Evolutionary conservation across 768 basidiomycete genomes (phyloP).

Genomic region (Agaricus bisporus): DNA sequence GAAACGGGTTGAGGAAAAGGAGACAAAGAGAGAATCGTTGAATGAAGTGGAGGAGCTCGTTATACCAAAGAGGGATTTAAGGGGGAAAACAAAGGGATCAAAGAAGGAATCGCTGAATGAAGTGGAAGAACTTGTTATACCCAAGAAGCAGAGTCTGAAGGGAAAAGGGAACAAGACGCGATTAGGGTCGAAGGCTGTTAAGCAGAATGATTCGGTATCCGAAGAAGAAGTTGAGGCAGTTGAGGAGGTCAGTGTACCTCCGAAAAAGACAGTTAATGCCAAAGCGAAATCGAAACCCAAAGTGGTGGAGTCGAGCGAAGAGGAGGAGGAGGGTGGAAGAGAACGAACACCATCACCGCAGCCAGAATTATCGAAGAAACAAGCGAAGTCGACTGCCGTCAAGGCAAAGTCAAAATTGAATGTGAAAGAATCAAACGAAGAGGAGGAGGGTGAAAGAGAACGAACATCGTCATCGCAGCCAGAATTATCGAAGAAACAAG

Average conservation of each 20-base stretch:
- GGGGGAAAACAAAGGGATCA: too few species aligned
- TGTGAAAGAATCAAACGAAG: slow-evolving; percentile 1
- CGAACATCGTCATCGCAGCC: slow-evolving; percentile 20
- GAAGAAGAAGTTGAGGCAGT: slow-evolving; percentile 14
- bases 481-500: slow-evolving; percentile 35
- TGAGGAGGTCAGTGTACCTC: slow-evolving; percentile 15
- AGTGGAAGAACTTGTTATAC: too few species aligned
- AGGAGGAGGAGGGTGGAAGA: neutral
- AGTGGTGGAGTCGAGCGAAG: slow-evolving; percentile 3
- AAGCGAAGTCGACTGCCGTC: slow-evolving; percentile 4
- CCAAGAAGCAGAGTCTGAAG: slow-evolving; percentile 8
- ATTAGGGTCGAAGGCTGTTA: too few species aligned
- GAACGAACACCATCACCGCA: slow-evolving; percentile 20
- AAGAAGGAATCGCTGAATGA: too few species aligned
- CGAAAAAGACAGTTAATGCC: slow-evolving; percentile 8
- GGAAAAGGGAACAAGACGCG: too few species aligned
- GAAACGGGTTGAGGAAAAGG: too few species aligned
- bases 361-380: slow-evolving; percentile 36
- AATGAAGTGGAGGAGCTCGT: too few species aligned
- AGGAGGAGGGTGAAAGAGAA: slow-evolving; percentile 9
- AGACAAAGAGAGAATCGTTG: too few species aligned
- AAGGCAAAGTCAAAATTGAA: too few species aligned
- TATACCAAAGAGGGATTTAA: slow-evolving; percentile 8
- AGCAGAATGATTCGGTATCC: too few species aligned
- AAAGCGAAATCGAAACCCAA: slow-evolving; percentile 17